Percentiles rank a stretch among this genome's conserved stretches.
These are phyloP conservation scores for Anaeramoeba ignava DNA, from an alignment of 78 protist species.

Conservation along the genomic window DNA sequence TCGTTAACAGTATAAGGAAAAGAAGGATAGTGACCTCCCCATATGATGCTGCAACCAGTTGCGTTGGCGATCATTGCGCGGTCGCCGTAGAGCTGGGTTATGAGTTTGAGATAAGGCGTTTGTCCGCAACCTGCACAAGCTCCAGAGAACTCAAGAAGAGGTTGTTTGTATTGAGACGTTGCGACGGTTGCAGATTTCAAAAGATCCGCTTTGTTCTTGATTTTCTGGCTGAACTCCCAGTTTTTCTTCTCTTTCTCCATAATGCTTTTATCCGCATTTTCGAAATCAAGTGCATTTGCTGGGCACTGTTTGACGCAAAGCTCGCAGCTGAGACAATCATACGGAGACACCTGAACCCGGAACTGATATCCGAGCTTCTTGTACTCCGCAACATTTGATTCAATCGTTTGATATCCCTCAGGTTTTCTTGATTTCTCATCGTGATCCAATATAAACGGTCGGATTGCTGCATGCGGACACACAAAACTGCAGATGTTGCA, in stretches of 20 bases:
- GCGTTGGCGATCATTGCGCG: constrained; percentile 26
- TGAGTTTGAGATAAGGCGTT: neutral
- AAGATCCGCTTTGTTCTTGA: neutral
- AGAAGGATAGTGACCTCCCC: constrained; percentile 14
- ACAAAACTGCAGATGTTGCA: neutral
- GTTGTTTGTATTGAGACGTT: neutral
- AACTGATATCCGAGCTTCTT: neutral
- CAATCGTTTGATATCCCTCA: neutral
- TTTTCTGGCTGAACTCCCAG: neutral
- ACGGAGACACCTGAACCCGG: neutral
- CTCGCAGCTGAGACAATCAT: neutral
- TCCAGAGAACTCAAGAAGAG: neutral
- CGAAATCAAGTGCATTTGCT: neutral
- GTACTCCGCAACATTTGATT: neutral
- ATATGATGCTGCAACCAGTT: constrained; percentile 37
- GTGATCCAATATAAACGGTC: neutral
- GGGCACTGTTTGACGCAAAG: neutral
- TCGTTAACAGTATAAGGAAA: constrained; percentile 10
- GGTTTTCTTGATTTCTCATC: neutral
- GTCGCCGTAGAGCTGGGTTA: constrained; percentile 17
- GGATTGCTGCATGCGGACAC: neutral
- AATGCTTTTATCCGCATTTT: neutral
- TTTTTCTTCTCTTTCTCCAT: neutral
- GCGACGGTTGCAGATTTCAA: neutral
- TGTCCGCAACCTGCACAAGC: neutral